A percentile compares a stretch with the other conserved stretches of the same genome.
phyloP scores from a whole-genome alignment of 1,284 basidiomycete genomes.

The Puccinia horiana region DNA sequence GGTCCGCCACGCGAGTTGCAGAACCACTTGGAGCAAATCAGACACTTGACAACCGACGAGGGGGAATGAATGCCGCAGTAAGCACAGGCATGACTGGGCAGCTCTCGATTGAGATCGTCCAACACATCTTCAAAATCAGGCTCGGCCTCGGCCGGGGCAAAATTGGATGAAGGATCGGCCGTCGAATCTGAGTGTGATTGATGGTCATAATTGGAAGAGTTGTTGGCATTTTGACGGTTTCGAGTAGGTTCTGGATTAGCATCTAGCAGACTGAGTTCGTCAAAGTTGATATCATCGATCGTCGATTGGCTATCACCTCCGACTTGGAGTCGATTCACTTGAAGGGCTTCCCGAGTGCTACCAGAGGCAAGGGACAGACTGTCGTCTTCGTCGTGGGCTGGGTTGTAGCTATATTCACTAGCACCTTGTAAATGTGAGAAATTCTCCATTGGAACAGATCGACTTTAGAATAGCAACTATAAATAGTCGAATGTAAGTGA shows the following conservation, averaged over 20 bases:
- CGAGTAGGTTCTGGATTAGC: constrained; percentile 19
- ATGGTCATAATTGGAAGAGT: constrained; percentile 12
- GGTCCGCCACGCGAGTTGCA: constrained; percentile 99
- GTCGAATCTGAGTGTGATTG: neutral
- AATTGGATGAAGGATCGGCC: constrained; percentile 15
- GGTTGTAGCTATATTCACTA: constrained; percentile 48
- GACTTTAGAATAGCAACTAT: no score
- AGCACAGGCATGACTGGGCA: constrained; percentile 92
- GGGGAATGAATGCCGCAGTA: constrained; percentile 99
- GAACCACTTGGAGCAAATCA: constrained; percentile 97
- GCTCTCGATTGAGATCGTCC: constrained; percentile 80
- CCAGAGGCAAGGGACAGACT: constrained; percentile 39
- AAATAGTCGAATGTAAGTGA: no score
- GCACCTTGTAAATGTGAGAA: constrained; percentile 47
- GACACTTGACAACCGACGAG: constrained; percentile 93
- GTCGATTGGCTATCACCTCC: constrained; percentile 21
- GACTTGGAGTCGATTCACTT: neutral
- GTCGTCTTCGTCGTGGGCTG: constrained; percentile 46
- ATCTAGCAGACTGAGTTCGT: constrained; percentile 42
- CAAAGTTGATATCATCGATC: constrained; percentile 46
- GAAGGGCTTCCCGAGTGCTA: constrained; percentile 8
- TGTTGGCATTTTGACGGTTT: constrained; percentile 10
- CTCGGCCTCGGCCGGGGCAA: constrained; percentile 60
- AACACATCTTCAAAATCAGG: constrained; percentile 82
- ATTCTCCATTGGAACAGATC: no score